These are phyloP conservation scores for Plantago lanceolata DNA, from an alignment of 305 asterid genomes.

Conservation along the genomic window DNA sequence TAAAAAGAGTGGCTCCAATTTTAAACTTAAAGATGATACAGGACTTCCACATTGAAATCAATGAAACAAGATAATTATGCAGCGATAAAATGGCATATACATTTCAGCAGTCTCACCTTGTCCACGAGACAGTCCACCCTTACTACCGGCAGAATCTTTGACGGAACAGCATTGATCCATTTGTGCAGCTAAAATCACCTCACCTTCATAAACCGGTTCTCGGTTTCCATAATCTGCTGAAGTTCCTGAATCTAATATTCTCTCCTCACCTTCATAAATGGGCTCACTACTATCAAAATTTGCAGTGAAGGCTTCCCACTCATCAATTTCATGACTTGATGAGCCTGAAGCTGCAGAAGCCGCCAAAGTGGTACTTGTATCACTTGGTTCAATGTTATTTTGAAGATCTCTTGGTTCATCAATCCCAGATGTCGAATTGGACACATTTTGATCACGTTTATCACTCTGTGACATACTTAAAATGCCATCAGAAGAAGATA, in stretches of 20 bases:
- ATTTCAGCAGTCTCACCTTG: conserved; percentile 51
- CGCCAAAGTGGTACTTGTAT: conserved; percentile 30
- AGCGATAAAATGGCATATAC: conserved; percentile 11
- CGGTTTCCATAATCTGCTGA: conserved; percentile 36
- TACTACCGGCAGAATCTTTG: conserved; percentile 32
- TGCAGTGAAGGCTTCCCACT: conserved; percentile 40
- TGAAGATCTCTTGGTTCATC: conserved; percentile 31
- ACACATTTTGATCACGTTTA: conserved; percentile 29
- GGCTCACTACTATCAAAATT: conserved; percentile 56
- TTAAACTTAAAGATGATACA: too few species aligned
- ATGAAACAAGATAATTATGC: conserved; percentile 20
- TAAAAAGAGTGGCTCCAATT: background rate
- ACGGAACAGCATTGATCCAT: conserved; percentile 38
- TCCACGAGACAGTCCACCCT: conserved; percentile 42
- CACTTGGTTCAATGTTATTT: conserved; percentile 33
- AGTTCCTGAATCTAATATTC: conserved; percentile 62
- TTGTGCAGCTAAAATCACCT: conserved; percentile 78
- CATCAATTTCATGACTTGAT: conserved; percentile 32
- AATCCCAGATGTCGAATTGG: conserved; percentile 32
- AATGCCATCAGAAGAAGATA: conserved; percentile 32
- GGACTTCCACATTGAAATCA: conserved; percentile 17
- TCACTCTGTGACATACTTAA: conserved; percentile 27
- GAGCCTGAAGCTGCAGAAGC: conserved; percentile 39
- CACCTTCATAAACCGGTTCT: conserved; percentile 96
- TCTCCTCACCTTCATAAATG: conserved; percentile 91